Evolutionary conservation across 257 asterid genomes (phyloP).

Genomic region (Primulina huaijiensis): DNA sequence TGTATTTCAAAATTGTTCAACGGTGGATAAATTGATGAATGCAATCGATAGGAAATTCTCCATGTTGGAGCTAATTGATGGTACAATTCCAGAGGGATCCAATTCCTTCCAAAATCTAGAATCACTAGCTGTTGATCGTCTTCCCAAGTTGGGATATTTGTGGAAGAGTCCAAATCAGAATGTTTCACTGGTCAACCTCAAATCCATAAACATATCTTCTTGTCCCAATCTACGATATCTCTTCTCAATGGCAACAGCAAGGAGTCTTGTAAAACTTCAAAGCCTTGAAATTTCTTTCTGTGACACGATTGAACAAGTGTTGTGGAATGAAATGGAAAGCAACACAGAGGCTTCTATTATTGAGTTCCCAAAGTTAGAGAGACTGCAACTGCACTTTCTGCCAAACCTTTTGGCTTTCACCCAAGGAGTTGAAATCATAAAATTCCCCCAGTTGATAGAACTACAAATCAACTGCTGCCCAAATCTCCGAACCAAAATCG

Average conservation of each 20-base stretch:
- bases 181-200: neutral
- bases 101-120: neutral
- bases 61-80: no score
- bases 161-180: neutral
- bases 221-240: neutral
- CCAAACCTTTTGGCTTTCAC: no score
- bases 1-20: no score
- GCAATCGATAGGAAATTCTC: no score
- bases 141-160: neutral
- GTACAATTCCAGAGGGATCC: neutral
- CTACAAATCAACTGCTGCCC: no score
- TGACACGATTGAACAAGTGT: neutral
- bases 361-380: neutral
- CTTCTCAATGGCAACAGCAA: neutral
- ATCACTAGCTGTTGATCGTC: fast-evolving
- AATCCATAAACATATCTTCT: fast-evolving
- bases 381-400: no score
- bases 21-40: no score
- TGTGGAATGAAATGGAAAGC: neutral
- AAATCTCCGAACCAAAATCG: no score
- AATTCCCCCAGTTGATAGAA: no score
- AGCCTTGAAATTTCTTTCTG: neutral
- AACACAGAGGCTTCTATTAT: no score
- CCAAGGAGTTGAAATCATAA: no score
- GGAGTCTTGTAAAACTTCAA: neutral